Evolutionary conservation across 768 basidiomycete genomes (phyloP).

Genomic region (Candolleomyces efflorescens): DNA sequence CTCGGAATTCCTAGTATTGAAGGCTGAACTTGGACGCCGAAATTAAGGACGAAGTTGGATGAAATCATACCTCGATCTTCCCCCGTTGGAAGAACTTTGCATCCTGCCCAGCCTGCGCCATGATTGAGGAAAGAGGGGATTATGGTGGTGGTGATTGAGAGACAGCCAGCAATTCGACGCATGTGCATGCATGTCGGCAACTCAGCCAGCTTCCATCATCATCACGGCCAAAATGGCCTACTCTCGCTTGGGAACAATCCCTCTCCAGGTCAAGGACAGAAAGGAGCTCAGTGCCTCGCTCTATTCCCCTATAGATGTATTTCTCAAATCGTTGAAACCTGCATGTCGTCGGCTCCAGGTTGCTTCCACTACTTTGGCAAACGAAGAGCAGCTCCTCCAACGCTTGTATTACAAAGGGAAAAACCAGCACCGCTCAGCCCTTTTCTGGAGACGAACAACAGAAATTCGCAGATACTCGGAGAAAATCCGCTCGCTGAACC

Average conservation of each 20-base stretch:
- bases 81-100: conserved; percentile 90
- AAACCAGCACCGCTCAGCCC: conserved; percentile 66
- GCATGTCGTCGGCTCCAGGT: conserved; percentile 49
- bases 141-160: background rate
- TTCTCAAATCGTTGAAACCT: conserved; percentile 57
- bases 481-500: conserved; percentile 27
- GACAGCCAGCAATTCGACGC: too few relatives aligned
- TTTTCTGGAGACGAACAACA: conserved; percentile 65
- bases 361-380: conserved; percentile 34
- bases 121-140: conserved; percentile 10
- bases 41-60: background rate
- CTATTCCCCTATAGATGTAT: conserved; percentile 44
- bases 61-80: conserved; percentile 71
- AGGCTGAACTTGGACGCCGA: background rate
- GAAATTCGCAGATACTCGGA: conserved; percentile 57
- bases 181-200: background rate
- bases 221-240: background rate
- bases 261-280: conserved; percentile 15
- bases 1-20: conserved; percentile 70
- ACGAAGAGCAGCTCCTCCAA: conserved; percentile 59
- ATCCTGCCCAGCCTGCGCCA: conserved; percentile 72
- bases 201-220: background rate
- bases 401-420: conserved; percentile 75
- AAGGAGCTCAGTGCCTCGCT: conserved; percentile 20
- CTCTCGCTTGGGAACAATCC: background rate